Percentiles rank a stretch among this genome's conserved stretches.
Conservation (phyloP, 2,329 filamentous ascomycete genomes). For the Cadophora sp. region DNA sequence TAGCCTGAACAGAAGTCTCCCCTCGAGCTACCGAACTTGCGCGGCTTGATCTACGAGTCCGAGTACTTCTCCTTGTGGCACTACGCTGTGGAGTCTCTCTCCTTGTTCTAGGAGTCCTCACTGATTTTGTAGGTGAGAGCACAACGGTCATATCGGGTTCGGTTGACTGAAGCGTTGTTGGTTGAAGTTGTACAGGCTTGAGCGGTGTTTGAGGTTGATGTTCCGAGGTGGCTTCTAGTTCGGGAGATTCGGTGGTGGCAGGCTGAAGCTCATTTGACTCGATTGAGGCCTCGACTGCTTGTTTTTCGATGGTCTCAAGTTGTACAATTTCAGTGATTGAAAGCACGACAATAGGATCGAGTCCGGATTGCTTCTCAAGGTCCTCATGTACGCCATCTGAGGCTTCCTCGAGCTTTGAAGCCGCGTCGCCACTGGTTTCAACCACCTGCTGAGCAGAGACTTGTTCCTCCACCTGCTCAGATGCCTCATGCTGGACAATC, state of each 20-base stretch:
- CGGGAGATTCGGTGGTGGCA: not conserved
- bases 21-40: constrained; percentile 22
- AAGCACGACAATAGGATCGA: not conserved
- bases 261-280: not conserved
- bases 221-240: not conserved
- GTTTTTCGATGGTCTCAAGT: not conserved
- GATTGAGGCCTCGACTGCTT: not conserved
- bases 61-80: constrained; percentile 27
- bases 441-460: not conserved
- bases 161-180: not conserved
- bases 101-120: constrained; percentile 24
- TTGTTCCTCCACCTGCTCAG: not conserved
- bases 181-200: not conserved
- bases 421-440: not conserved
- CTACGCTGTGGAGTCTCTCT: constrained; percentile 20
- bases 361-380: not conserved
- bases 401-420: not conserved
- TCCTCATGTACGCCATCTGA: not conserved
- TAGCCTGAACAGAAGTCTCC: not conserved
- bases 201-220: constrained; percentile 3
- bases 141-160: not conserved
- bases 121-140: constrained; percentile 15
- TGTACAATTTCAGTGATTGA: not conserved
- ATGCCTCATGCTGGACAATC: not conserved
- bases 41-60: constrained; percentile 26